These are phyloP conservation scores for Solanum okadae DNA, from an alignment of 257 asterid genomes.

Conservation along the genomic window DNA sequence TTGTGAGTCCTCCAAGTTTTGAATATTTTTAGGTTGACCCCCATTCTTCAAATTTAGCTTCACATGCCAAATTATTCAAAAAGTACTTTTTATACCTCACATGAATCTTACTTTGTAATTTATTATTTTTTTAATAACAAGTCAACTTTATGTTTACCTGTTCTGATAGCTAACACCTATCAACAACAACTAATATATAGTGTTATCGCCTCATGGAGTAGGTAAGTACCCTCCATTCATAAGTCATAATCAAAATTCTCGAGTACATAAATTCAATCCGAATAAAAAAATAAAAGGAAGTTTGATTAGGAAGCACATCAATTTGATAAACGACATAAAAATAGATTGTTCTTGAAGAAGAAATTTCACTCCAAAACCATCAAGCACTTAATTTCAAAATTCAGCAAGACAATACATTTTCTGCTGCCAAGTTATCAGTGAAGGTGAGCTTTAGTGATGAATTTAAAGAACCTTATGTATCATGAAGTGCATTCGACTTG, in stretches of 20 bases:
- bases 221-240: too few relatives aligned
- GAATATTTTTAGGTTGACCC: neutral
- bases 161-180: neutral
- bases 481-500: neutral
- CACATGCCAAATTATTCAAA: neutral
- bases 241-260: too few relatives aligned
- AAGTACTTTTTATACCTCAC: neutral
- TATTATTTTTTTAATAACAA: neutral
- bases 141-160: neutral
- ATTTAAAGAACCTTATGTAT: neutral
- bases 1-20: neutral
- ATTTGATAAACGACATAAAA: neutral
- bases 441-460: neutral
- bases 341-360: neutral
- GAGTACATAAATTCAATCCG: too few relatives aligned
- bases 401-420: neutral
- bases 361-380: neutral
- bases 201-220: too few relatives aligned
- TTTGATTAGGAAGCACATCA: too few relatives aligned
- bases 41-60: neutral
- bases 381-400: neutral
- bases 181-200: neutral
- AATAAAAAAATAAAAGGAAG: too few relatives aligned
- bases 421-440: neutral
- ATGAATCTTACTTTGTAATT: neutral